Conservation (phyloP, 371 early-diverging fungal species). For the Mortierella sp. region DNA sequence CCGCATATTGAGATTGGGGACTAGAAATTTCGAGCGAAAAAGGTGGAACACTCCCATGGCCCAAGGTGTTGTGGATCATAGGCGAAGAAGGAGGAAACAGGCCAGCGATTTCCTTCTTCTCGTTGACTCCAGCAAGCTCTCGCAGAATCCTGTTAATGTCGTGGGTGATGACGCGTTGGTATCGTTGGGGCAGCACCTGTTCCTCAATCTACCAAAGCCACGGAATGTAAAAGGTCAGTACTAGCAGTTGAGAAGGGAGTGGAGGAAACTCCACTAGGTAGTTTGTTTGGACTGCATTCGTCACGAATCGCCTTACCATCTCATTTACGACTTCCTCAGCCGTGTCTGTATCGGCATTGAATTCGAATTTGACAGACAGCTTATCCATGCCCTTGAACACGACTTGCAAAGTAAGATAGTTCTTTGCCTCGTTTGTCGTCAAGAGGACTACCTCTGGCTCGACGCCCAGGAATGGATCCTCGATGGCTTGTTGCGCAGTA, state of each 20-base stretch:
- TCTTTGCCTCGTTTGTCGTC: constrained; percentile 63
- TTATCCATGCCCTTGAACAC: constrained; percentile 81
- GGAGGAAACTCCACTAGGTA: background rate
- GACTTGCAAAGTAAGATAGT: constrained; percentile 74
- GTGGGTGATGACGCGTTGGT: constrained; percentile 76
- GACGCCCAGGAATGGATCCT: constrained; percentile 79
- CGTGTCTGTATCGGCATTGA: constrained; percentile 84
- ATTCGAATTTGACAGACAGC: constrained; percentile 85
- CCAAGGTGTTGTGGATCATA: background rate
- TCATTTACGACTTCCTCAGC: constrained; percentile 88
- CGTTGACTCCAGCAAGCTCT: constrained; percentile 64
- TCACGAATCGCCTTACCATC: constrained; percentile 59
- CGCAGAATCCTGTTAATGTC: constrained; percentile 84
- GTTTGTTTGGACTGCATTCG: background rate
- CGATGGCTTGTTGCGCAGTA: constrained; percentile 75
- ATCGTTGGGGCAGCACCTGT: constrained; percentile 74
- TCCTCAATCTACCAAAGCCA: constrained; percentile 63
- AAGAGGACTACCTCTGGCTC: constrained; percentile 77
- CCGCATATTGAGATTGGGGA: constrained; percentile 16
- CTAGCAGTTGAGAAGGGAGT: background rate
- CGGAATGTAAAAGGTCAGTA: background rate
- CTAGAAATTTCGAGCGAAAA: constrained; percentile 26
- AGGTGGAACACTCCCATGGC: constrained; percentile 33
- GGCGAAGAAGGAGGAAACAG: constrained; percentile 7
- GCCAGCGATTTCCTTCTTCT: constrained; percentile 54